These are phyloP conservation scores for Termitomyces sp. DNA, from an alignment of 768 basidiomycete genomes.

Conservation along the genomic window DNA sequence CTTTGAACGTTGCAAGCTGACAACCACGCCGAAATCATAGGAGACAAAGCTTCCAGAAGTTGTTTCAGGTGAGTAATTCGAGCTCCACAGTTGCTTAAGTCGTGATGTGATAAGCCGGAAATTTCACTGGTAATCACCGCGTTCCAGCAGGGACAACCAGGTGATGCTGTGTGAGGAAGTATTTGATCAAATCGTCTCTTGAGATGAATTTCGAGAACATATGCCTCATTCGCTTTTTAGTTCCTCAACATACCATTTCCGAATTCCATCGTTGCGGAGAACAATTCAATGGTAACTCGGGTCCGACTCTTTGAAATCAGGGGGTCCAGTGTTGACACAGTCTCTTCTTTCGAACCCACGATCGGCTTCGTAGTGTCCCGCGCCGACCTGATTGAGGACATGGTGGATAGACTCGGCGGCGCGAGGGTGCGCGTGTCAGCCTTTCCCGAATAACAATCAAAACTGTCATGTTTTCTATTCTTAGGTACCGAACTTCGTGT, in stretches of 20 bases:
- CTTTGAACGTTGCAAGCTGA: background rate
- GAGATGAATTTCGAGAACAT: background rate
- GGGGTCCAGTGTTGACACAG: background rate
- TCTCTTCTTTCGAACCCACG: background rate
- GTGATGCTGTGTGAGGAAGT: background rate
- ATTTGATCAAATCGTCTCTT: background rate
- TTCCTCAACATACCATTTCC: background rate
- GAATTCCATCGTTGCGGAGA: background rate
- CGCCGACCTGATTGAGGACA: background rate
- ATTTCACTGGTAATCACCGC: background rate
- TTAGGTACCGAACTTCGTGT: background rate
- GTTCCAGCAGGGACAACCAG: background rate
- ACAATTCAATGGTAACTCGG: background rate
- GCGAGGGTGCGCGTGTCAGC: slow-evolving; percentile 2
- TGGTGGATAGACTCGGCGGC: background rate
- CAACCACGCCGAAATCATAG: background rate
- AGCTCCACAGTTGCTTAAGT: background rate
- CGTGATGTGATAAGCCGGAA: too few species aligned
- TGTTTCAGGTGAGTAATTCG: background rate
- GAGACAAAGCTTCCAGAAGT: background rate
- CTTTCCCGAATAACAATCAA: background rate
- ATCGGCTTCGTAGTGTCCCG: background rate
- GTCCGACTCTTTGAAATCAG: background rate
- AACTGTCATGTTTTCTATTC: background rate
- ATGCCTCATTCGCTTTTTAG: too few species aligned